Percentiles rank a stretch among this genome's conserved stretches.
Evolutionary conservation across 2,329 filamentous ascomycete species (phyloP).

Genomic region (Proliferodiscus dingleyae): DNA sequence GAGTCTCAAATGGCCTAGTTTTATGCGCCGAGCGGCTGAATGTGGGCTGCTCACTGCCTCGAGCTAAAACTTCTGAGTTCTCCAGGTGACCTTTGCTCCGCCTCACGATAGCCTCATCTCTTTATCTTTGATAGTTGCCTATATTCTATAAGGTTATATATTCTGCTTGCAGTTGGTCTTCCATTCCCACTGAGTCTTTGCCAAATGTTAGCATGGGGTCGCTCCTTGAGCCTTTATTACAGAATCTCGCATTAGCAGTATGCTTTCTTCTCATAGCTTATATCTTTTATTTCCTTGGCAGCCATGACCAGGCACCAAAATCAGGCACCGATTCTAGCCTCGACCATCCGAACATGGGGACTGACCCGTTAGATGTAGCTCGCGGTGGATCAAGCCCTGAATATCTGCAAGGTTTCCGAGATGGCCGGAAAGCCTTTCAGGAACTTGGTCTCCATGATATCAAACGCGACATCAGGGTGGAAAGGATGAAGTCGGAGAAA

Average conservation of each 20-base stretch:
- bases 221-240: background rate
- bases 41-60: too few relatives aligned
- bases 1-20: too few relatives aligned
- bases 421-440: background rate
- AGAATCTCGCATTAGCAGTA: background rate
- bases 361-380: background rate
- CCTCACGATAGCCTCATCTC: too few relatives aligned
- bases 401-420: slow-evolving; percentile 1
- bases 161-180: background rate
- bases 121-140: too few relatives aligned
- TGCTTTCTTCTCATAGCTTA: slow-evolving; percentile 3
- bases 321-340: background rate
- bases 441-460: background rate
- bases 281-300: slow-evolving; percentile 1
- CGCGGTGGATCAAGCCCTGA: background rate
- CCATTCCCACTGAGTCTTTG: background rate
- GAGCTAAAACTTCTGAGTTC: too few relatives aligned
- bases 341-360: background rate
- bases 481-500: background rate
- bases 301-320: too few relatives aligned
- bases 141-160: background rate
- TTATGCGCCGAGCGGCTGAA: too few relatives aligned
- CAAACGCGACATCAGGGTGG: background rate
- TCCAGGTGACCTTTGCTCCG: too few relatives aligned
- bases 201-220: background rate